Evolutionary conservation across 108 stramenopile species (phyloP).

Genomic region (Ochromonas danica): DNA sequence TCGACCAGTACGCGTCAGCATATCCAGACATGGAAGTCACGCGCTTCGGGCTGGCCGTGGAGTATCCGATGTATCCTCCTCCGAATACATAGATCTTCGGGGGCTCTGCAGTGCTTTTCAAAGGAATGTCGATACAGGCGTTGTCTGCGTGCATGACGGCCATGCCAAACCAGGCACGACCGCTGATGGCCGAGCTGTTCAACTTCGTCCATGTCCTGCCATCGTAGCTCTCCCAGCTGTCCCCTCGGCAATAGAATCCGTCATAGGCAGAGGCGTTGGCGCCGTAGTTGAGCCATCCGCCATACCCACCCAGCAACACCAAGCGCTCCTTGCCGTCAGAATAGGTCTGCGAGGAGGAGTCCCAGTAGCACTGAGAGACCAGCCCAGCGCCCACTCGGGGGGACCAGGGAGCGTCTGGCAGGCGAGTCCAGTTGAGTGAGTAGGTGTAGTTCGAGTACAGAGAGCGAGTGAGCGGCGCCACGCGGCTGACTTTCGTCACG

Average conservation of each 20-base stretch:
- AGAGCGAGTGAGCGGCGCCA: constrained; percentile 8
- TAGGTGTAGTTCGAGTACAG: constrained; percentile 16
- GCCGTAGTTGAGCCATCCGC: constrained; percentile 17
- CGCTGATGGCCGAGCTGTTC: background rate
- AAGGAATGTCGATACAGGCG: background rate
- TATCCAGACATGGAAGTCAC: background rate
- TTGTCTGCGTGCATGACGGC: background rate
- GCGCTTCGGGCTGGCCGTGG: background rate
- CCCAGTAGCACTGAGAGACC: constrained; percentile 13
- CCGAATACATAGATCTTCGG: constrained; percentile 20
- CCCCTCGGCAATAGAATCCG: constrained; percentile 11
- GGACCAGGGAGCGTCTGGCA: constrained; percentile 14
- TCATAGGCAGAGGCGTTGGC: background rate
- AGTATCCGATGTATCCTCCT: constrained; percentile 19
- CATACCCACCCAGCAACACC: constrained; percentile 27
- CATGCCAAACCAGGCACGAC: constrained; percentile 26
- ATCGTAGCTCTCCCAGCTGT: constrained; percentile 7
- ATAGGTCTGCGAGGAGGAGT: background rate
- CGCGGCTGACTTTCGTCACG: background rate
- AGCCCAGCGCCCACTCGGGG: constrained; percentile 5
- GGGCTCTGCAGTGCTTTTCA: background rate
- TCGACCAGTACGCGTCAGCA: constrained; percentile 21
- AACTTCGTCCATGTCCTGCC: constrained; percentile 12
- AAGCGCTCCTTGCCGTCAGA: background rate
- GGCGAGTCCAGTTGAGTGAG: background rate